Evolutionary conservation across 73 alveolate genomes (phyloP).

Genomic region (Chromera velia): DNA sequence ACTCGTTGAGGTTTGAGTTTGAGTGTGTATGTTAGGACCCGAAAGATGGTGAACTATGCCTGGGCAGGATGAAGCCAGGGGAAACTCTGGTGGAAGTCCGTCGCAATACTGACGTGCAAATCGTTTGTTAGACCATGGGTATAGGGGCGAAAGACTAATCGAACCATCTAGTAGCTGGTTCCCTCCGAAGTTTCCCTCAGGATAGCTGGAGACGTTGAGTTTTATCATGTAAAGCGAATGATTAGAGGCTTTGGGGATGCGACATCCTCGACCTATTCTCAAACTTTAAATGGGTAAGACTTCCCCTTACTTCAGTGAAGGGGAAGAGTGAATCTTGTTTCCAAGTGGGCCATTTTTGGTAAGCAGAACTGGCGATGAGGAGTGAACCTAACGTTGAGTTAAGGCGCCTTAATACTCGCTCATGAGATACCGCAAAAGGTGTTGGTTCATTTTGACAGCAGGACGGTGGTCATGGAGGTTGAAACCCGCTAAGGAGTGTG

Average conservation of each 20-base stretch:
- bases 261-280: constrained; percentile 73
- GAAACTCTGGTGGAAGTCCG: constrained; percentile 91
- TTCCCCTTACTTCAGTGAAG: constrained; percentile 29
- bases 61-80: constrained; percentile 92
- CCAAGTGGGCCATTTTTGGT: constrained; percentile 61
- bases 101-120: constrained; percentile 86
- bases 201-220: constrained; percentile 68
- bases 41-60: constrained; percentile 97
- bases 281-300: constrained; percentile 31
- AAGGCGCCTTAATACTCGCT: not conserved
- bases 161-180: constrained; percentile 99
- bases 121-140: constrained; percentile 96
- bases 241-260: constrained; percentile 83
- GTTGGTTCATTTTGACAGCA: not conserved
- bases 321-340: not conserved
- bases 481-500: constrained; percentile 10
- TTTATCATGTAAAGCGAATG: constrained; percentile 85
- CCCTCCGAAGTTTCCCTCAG: constrained; percentile 99
- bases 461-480: constrained; percentile 24
- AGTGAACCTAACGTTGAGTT: constrained; percentile 62
- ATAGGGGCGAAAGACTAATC: constrained; percentile 99
- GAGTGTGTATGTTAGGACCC: constrained; percentile 94
- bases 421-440: constrained; percentile 2
- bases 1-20: constrained; percentile 70
- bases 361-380: constrained; percentile 99